Evolutionary conservation across 2,329 filamentous ascomycete genomes (phyloP).

Genomic region (Ophiostoma sp.): DNA sequence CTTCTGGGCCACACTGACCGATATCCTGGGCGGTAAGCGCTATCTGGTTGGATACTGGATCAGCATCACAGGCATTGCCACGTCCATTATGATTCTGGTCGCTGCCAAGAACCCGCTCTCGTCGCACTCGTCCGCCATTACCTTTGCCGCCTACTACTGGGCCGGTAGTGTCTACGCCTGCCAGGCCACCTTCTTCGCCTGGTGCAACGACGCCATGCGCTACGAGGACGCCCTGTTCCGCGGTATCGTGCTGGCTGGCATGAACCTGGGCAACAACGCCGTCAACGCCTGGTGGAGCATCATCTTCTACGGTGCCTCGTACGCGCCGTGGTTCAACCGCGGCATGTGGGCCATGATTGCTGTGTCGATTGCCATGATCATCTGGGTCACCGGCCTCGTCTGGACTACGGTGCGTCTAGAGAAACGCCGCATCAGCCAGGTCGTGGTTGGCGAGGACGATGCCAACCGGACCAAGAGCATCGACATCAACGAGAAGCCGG

Average conservation of each 20-base stretch:
- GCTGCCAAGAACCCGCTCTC: slow-evolving; percentile 46
- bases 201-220: slow-evolving; percentile 70
- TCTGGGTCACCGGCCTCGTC: slow-evolving; percentile 59
- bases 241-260: slow-evolving; percentile 67
- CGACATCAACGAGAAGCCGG: slow-evolving; percentile 19
- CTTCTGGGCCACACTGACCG: slow-evolving; percentile 69
- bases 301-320: slow-evolving; percentile 66
- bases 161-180: slow-evolving; percentile 70
- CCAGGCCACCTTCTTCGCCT: slow-evolving; percentile 73
- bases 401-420: slow-evolving; percentile 41
- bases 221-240: slow-evolving; percentile 63
- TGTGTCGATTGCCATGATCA: slow-evolving; percentile 56
- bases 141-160: slow-evolving; percentile 70
- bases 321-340: slow-evolving; percentile 64
- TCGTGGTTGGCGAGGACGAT: not conserved
- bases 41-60: slow-evolving; percentile 69
- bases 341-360: slow-evolving; percentile 77
- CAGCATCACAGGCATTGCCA: slow-evolving; percentile 62
- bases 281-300: slow-evolving; percentile 75
- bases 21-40: slow-evolving; percentile 62
- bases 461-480: slow-evolving; percentile 5
- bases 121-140: slow-evolving; percentile 48
- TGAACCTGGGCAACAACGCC: slow-evolving; percentile 69
- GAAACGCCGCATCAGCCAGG: slow-evolving; percentile 14
- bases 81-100: slow-evolving; percentile 62